Percentiles rank a stretch among this genome's conserved stretches.
These are phyloP conservation scores for Rhododendron kiyosumense DNA, from an alignment of 148 eudicot genomes.

Conservation along the genomic window DNA sequence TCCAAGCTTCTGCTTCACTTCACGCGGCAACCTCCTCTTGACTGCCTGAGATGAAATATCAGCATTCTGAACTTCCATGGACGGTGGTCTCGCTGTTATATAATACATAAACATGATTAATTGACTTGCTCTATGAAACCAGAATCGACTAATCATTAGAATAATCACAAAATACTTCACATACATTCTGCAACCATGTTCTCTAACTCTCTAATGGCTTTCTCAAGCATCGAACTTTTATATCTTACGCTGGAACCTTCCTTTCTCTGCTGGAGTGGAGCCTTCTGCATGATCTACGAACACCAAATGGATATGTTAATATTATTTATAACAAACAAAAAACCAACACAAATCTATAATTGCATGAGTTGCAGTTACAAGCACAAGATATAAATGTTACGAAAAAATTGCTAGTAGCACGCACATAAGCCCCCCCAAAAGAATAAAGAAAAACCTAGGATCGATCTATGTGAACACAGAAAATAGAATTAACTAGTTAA, in stretches of 20 bases:
- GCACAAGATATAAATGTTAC: neutral
- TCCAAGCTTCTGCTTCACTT: slow-evolving; percentile 89
- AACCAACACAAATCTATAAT: neutral
- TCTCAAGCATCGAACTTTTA: slow-evolving; percentile 71
- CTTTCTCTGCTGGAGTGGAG: slow-evolving; percentile 43
- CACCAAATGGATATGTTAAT: neutral
- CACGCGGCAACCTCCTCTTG: slow-evolving; percentile 90
- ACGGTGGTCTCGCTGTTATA: slow-evolving; percentile 71
- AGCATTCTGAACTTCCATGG: slow-evolving; percentile 60
- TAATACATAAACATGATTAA: slow-evolving; percentile 12
- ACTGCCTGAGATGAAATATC: slow-evolving; percentile 66
- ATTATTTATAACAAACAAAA: neutral
- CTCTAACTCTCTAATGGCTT: slow-evolving; percentile 84
- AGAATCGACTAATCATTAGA: neutral
- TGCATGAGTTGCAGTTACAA: neutral
- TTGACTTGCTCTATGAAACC: neutral
- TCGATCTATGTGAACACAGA: neutral
- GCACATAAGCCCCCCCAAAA: neutral
- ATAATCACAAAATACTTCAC: slow-evolving; percentile 14
- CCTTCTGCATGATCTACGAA: slow-evolving; percentile 44
- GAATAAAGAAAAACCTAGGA: neutral
- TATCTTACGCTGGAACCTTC: slow-evolving; percentile 67
- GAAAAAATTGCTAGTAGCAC: neutral
- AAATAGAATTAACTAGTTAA: neutral
- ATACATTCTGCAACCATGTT: slow-evolving; percentile 94